phyloP scores from a whole-genome alignment of 176 grass and related monocot species.

The Leersia perrieri region DNA sequence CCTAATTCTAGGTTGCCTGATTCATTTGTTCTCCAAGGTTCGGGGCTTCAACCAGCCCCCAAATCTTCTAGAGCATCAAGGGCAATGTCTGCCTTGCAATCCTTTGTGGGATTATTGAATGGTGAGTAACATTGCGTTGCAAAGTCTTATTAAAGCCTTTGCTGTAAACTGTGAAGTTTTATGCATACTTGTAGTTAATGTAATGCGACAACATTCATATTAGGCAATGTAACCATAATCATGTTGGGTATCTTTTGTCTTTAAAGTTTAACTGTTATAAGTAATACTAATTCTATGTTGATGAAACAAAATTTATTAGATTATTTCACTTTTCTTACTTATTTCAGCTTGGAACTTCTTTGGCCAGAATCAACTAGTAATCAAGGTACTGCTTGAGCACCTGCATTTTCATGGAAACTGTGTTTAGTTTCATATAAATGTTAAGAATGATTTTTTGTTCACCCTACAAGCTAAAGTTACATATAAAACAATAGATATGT shows the following conservation, averaged over 20 bases:
- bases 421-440: neutral
- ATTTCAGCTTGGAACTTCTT: conserved; percentile 89
- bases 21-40: conserved; percentile 74
- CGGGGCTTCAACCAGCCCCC: conserved; percentile 59
- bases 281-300: neutral
- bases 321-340: conserved; percentile 29
- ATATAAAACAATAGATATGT: neutral
- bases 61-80: conserved; percentile 60
- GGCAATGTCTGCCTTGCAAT: conserved; percentile 52
- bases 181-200: neutral
- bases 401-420: neutral
- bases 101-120: conserved; percentile 59
- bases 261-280: neutral
- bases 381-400: conserved; percentile 46
- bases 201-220: neutral
- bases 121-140: conserved; percentile 37
- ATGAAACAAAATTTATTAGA: conserved; percentile 10
- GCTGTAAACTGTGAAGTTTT: neutral
- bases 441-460: neutral
- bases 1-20: conserved; percentile 62
- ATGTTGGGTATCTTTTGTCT: neutral
- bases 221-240: neutral
- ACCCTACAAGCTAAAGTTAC: neutral
- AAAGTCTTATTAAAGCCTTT: neutral
- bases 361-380: conserved; percentile 40